These are phyloP conservation scores for Aphanomyces stellatus DNA, from an alignment of 352 stramenopile genomes.

Conservation along the genomic window DNA sequence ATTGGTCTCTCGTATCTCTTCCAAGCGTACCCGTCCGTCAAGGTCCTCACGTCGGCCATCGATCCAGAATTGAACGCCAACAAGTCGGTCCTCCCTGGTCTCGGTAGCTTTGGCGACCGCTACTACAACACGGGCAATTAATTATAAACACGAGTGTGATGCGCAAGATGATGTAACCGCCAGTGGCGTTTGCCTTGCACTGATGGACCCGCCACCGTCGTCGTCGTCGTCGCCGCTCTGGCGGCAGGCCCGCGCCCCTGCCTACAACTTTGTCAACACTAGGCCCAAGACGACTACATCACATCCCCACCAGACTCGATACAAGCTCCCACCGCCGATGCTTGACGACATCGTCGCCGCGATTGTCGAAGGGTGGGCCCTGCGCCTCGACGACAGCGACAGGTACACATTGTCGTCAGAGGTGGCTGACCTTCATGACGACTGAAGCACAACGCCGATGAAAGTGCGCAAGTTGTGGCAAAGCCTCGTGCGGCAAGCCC, in stretches of 20 bases:
- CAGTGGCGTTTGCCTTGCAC: background rate
- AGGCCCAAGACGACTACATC: background rate
- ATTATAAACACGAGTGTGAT: background rate
- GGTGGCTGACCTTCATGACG: background rate
- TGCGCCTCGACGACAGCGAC: background rate
- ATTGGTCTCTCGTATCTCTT: slow-evolving; percentile 83
- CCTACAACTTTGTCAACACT: slow-evolving; percentile 16
- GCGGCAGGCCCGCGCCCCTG: background rate
- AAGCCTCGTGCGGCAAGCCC: background rate
- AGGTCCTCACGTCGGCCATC: slow-evolving; percentile 73
- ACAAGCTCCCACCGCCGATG: background rate
- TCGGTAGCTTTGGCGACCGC: slow-evolving; percentile 94
- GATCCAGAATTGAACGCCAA: slow-evolving; percentile 86
- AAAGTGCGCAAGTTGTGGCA: slow-evolving; percentile 10
- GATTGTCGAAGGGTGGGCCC: background rate
- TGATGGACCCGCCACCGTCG: background rate
- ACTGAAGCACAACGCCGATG: background rate
- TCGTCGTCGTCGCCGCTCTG: background rate
- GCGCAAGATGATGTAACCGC: background rate
- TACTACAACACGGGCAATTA: slow-evolving; percentile 48
- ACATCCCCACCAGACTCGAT: background rate
- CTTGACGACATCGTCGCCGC: slow-evolving; percentile 5
- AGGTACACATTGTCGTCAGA: too few species aligned
- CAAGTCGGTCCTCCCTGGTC: slow-evolving; percentile 94
- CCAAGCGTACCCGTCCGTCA: slow-evolving; percentile 61